These are phyloP conservation scores for Pouteria glomerata DNA, from an alignment of 148 eudicot genomes.

Conservation along the genomic window DNA sequence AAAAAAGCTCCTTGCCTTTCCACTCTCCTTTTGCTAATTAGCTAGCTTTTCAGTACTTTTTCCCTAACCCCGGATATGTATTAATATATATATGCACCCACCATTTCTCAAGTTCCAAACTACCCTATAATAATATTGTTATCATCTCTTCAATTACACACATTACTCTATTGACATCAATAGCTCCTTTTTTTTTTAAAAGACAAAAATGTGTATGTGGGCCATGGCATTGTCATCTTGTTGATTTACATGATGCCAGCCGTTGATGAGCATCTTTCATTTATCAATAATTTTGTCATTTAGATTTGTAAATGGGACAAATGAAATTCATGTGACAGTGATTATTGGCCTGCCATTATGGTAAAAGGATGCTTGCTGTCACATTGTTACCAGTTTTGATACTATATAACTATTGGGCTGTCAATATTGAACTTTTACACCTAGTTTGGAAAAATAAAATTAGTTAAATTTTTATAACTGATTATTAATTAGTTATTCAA, in stretches of 20 bases:
- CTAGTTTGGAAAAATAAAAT: no score
- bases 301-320: conserved; percentile 2
- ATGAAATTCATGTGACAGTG: background rate
- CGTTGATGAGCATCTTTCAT: conserved; percentile 13
- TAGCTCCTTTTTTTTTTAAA: background rate
- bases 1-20: conserved; percentile 48
- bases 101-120: conserved; percentile 44
- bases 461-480: no score
- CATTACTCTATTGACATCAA: conserved; percentile 22
- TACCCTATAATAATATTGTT: conserved; percentile 31
- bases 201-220: conserved; percentile 10
- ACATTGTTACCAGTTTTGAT: no score
- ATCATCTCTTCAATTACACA: conserved; percentile 48
- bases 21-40: conserved; percentile 19
- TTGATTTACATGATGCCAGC: conserved; percentile 17
- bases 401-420: no score
- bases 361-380: no score
- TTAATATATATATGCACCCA: conserved; percentile 56
- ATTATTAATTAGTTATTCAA: no score
- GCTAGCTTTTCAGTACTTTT: conserved; percentile 12
- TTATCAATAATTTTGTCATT: conserved; percentile 2
- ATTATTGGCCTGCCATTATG: conserved; percentile 4
- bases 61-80: conserved; percentile 41
- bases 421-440: no score
- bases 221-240: conserved; percentile 11